phyloP scores from a whole-genome alignment of 306 rosid genomes.

The Corylus americana region DNA sequence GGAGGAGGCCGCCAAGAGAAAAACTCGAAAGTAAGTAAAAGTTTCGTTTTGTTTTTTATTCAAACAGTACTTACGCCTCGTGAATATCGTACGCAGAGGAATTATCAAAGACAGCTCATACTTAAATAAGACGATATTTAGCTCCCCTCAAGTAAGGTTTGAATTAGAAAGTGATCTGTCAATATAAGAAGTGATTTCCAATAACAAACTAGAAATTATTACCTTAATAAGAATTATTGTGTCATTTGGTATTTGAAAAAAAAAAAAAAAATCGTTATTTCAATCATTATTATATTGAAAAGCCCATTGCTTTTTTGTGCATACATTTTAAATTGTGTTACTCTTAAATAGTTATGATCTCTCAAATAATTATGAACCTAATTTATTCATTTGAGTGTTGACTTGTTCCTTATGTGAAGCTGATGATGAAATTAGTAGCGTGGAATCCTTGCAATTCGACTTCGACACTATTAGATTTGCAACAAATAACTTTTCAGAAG shows the following conservation, averaged over 20 bases:
- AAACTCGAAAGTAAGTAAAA: constrained; percentile 17
- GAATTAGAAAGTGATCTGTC: background rate
- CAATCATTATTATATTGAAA: too few relatives aligned
- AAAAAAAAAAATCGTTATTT: too few relatives aligned
- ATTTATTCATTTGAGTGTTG: background rate
- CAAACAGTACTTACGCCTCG: background rate
- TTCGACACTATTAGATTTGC: constrained; percentile 33
- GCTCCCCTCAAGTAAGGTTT: too few relatives aligned
- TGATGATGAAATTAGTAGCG: constrained; percentile 1
- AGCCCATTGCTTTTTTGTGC: too few relatives aligned
- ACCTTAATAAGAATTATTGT: too few relatives aligned
- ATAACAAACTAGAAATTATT: too few relatives aligned
- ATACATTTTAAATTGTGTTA: background rate
- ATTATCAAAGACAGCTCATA: background rate
- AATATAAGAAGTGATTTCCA: background rate
- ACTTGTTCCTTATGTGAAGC: background rate
- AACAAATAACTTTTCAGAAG: constrained; percentile 30
- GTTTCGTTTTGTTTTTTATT: constrained; percentile 12
- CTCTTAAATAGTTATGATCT: background rate
- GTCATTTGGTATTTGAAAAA: too few relatives aligned
- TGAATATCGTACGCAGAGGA: background rate
- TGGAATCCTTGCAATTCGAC: constrained; percentile 24
- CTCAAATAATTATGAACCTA: background rate
- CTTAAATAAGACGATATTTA: too few relatives aligned
- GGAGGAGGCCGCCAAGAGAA: background rate